These are phyloP conservation scores for Hirschfeldia incana DNA, from an alignment of 345 rosid species.

Conservation along the genomic window DNA sequence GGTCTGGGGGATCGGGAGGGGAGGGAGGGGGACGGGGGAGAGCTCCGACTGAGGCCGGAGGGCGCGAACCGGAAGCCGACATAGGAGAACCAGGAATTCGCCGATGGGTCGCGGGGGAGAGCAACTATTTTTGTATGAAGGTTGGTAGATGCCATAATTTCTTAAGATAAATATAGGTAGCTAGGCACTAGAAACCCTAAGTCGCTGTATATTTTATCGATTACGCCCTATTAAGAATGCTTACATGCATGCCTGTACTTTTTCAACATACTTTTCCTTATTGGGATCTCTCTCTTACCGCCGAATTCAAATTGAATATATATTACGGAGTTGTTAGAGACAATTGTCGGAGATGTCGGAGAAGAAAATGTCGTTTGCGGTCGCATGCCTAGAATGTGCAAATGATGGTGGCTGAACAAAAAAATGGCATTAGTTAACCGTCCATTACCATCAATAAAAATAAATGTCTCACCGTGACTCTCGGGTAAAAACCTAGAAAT, in stretches of 20 bases:
- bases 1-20: too few relatives aligned
- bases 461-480: neutral
- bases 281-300: neutral
- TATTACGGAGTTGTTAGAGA: neutral
- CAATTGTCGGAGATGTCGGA: neutral
- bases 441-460: neutral
- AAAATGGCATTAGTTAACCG: neutral
- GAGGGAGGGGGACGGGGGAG: too few relatives aligned
- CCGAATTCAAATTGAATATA: neutral
- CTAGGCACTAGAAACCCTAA: conserved; percentile 31
- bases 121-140: too few relatives aligned
- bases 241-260: conserved; percentile 1
- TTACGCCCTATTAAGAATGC: conserved; percentile 1
- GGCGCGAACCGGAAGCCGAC: too few relatives aligned
- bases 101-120: too few relatives aligned
- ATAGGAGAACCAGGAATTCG: too few relatives aligned
- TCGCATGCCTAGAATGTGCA: neutral
- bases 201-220: neutral
- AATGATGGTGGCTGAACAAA: conserved; percentile 9
- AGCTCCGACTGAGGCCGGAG: too few relatives aligned
- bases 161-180: neutral
- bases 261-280: neutral
- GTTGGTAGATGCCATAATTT: neutral
- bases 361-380: neutral
- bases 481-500: neutral